These are phyloP conservation scores for Arabidopsis lyrata DNA, from an alignment of 441 rosid genomes.

Conservation along the genomic window DNA sequence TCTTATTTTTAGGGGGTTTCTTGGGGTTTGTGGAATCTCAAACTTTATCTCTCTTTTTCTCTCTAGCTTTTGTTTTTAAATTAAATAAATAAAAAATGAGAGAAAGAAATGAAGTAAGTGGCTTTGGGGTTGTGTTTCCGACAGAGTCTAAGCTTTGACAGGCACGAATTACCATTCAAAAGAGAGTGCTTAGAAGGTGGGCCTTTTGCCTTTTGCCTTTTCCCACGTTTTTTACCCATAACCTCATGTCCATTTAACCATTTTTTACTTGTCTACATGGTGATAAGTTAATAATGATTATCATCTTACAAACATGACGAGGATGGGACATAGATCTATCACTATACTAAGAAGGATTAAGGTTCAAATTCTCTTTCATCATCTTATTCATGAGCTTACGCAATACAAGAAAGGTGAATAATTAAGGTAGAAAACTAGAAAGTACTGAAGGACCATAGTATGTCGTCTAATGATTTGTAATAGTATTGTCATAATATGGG, in stretches of 20 bases:
- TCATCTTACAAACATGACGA: slow-evolving; percentile 18
- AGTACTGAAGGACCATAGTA: too few relatives aligned
- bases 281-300: slow-evolving; percentile 12
- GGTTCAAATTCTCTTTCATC: neutral
- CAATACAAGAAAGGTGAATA: neutral
- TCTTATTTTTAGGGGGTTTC: slow-evolving; percentile 34
- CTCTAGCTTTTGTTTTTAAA: slow-evolving; percentile 13
- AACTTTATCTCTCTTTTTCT: slow-evolving; percentile 34
- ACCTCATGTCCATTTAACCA: slow-evolving; percentile 36
- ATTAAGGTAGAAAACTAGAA: neutral
- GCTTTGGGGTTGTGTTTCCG: slow-evolving; percentile 47
- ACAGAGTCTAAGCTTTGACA: slow-evolving; percentile 44
- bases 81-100: slow-evolving; percentile 7
- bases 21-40: slow-evolving; percentile 42
- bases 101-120: slow-evolving; percentile 36
- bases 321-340: slow-evolving; percentile 29
- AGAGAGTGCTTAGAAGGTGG: slow-evolving; percentile 46
- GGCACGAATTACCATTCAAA: slow-evolving; percentile 46
- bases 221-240: slow-evolving; percentile 46
- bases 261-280: slow-evolving; percentile 21
- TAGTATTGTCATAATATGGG: too few relatives aligned
- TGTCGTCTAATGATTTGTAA: too few relatives aligned
- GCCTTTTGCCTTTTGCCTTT: slow-evolving; percentile 41
- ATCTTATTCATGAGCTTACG: slow-evolving; percentile 12
- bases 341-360: neutral